phyloP scores from a whole-genome alignment of 2,329 filamentous ascomycete genomes.

The Akanthomyces dipterigenus region DNA sequence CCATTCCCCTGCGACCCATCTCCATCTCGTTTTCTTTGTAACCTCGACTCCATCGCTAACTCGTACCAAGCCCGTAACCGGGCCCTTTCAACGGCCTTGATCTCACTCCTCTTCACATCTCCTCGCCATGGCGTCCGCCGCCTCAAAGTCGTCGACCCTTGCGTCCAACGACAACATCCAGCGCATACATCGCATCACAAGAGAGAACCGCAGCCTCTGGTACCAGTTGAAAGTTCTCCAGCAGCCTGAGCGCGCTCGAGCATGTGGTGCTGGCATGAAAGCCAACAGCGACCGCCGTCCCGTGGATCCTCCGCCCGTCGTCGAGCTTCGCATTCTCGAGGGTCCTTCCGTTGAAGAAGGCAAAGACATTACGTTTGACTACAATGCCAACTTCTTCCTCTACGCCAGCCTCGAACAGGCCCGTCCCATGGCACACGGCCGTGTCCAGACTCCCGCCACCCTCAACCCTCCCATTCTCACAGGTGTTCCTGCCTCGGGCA shows the following conservation, averaged over 20 bases:
- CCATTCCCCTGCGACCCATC: background rate
- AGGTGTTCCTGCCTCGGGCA: conserved; percentile 88
- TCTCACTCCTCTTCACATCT: background rate
- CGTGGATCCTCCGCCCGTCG: conserved; percentile 89
- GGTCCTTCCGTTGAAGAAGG: conserved; percentile 54
- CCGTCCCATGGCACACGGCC: conserved; percentile 73
- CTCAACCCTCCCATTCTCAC: conserved; percentile 78
- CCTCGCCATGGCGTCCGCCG: conserved; percentile 17
- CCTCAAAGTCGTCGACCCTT: conserved; percentile 27
- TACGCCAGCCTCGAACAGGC: conserved; percentile 87
- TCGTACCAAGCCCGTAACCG: background rate
- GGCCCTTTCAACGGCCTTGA: background rate
- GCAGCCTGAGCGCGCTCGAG: conserved; percentile 87
- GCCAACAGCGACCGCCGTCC: conserved; percentile 67
- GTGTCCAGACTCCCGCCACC: conserved; percentile 60
- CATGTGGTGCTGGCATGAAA: conserved; percentile 92
- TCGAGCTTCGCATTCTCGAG: conserved; percentile 82
- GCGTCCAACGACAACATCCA: conserved; percentile 35
- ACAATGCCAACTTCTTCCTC: conserved; percentile 97
- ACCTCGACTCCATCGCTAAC: background rate
- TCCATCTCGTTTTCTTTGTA: background rate
- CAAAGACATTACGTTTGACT: conserved; percentile 75
- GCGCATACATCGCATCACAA: conserved; percentile 48
- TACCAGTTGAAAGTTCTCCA: conserved; percentile 85
- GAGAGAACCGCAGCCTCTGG: conserved; percentile 68